These are phyloP conservation scores for Clitopilus passeckerianus DNA, from an alignment of 768 basidiomycete genomes.

Conservation along the genomic window DNA sequence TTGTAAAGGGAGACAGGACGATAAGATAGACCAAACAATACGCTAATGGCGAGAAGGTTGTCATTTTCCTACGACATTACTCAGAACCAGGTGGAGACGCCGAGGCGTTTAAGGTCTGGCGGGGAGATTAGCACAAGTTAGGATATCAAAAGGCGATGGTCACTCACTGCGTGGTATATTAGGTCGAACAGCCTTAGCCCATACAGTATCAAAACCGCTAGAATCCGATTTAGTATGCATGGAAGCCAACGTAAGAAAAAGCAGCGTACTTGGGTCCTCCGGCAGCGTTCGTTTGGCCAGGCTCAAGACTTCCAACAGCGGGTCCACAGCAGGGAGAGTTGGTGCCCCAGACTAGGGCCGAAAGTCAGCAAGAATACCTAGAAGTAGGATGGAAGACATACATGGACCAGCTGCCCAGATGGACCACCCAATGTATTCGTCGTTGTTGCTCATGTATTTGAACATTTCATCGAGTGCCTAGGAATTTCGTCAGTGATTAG, in stretches of 20 bases:
- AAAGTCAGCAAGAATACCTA: not conserved
- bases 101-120: not conserved
- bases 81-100: not conserved
- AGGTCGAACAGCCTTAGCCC: constrained; percentile 28
- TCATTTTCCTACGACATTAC: no score
- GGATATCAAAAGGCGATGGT: not conserved
- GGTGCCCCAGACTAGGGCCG: constrained; percentile 36
- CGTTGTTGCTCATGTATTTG: constrained; percentile 32
- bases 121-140: not conserved
- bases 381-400: constrained; percentile 13
- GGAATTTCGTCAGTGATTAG: not conserved
- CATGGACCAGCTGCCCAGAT: constrained; percentile 45
- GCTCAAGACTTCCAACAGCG: constrained; percentile 39
- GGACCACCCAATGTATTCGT: constrained; percentile 42
- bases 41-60: no score
- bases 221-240: not conserved
- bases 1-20: no score
- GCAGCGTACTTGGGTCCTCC: constrained; percentile 30
- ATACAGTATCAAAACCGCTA: constrained; percentile 33
- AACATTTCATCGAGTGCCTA: constrained; percentile 34
- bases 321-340: constrained; percentile 36
- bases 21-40: no score
- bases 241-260: not conserved
- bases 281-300: constrained; percentile 29
- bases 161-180: constrained; percentile 26